These are phyloP conservation scores for Trichoderma sp. DNA, from an alignment of 2,329 filamentous ascomycete species.

Conservation along the genomic window DNA sequence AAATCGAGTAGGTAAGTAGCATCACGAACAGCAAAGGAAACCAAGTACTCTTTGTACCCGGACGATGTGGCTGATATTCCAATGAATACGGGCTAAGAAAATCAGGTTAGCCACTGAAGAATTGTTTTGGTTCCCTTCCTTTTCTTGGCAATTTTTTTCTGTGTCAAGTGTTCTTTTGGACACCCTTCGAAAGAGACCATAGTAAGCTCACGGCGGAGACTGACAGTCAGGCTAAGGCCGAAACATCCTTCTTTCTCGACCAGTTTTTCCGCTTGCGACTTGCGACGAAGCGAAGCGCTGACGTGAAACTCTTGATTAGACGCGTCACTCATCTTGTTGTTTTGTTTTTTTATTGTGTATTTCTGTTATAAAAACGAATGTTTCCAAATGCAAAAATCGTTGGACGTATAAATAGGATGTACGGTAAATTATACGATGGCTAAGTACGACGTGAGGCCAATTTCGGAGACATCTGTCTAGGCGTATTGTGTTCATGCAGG, in stretches of 20 bases:
- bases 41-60: slow-evolving; percentile 51
- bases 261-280: neutral
- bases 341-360: too few species aligned
- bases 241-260: slow-evolving; percentile 4
- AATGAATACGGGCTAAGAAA: slow-evolving; percentile 47
- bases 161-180: too few species aligned
- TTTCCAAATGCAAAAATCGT: neutral
- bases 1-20: slow-evolving; percentile 74
- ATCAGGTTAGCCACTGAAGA: neutral
- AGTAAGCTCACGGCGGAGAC: neutral
- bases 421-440: neutral
- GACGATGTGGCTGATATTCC: slow-evolving; percentile 59
- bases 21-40: slow-evolving; percentile 71
- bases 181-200: neutral
- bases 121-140: neutral
- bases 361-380: too few species aligned
- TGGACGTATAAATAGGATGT: neutral
- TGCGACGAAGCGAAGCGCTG: slow-evolving; percentile 5
- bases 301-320: neutral
- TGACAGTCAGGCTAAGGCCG: slow-evolving; percentile 10
- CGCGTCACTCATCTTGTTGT: neutral
- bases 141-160: neutral
- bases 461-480: neutral
- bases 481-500: neutral
- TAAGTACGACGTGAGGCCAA: neutral